Conservation (phyloP, 768 basidiomycete genomes). For the Trametes cingulata region DNA sequence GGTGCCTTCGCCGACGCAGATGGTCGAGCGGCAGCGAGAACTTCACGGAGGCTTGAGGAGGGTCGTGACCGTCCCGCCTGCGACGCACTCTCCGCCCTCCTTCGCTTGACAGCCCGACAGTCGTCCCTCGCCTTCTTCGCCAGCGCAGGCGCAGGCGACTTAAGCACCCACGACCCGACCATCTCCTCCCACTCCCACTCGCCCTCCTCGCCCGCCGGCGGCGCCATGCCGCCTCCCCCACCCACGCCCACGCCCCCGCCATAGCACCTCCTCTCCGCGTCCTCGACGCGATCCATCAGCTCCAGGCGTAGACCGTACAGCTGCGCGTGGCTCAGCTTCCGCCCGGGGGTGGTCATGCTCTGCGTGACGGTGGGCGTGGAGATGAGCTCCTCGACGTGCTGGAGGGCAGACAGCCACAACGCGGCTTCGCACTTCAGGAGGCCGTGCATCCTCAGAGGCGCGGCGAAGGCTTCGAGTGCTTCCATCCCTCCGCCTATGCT, state of each 20-base stretch:
- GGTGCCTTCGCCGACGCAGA: background rate
- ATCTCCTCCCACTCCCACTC: slow-evolving; percentile 53
- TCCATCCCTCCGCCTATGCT: slow-evolving; percentile 25
- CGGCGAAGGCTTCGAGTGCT: slow-evolving; percentile 30
- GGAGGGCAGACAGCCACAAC: slow-evolving; percentile 52
- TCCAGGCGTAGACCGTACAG: slow-evolving; percentile 37
- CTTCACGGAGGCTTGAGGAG: background rate
- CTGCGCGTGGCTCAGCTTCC: slow-evolving; percentile 28
- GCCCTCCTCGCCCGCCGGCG: background rate
- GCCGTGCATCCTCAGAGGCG: slow-evolving; percentile 34
- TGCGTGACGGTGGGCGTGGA: slow-evolving; percentile 20
- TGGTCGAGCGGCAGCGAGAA: background rate
- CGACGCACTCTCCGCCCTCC: background rate
- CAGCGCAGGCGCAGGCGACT: slow-evolving; percentile 30
- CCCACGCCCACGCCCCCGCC: slow-evolving; percentile 20
- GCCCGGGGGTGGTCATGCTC: slow-evolving; percentile 20
- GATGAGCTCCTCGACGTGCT: slow-evolving; percentile 42
- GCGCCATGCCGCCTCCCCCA: background rate
- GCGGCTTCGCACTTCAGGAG: slow-evolving; percentile 50
- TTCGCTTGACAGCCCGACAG: background rate
- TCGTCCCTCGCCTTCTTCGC: slow-evolving; percentile 2
- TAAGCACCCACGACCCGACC: slow-evolving; percentile 46
- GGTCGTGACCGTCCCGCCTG: background rate
- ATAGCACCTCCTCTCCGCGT: slow-evolving; percentile 52
- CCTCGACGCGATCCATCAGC: slow-evolving; percentile 49